Base-by-base conservation (phyloP, 768 basidiomycete species). In the Steccherinum ochraceum region DNA sequence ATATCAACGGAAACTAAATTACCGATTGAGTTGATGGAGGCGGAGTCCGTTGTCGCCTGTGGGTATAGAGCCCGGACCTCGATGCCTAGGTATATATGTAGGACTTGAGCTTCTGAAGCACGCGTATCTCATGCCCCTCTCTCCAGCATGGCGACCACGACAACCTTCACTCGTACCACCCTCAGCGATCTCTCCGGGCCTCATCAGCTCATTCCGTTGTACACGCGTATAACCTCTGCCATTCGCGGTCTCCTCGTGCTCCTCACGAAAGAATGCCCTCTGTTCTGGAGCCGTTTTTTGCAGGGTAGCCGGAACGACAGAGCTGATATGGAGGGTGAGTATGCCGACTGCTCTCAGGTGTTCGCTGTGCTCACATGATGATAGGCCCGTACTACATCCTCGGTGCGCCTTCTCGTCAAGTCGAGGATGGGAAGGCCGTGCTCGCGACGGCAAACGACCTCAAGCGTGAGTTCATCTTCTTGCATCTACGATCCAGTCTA, bases 371-470 rank as follows among this genome's bases (percentile, higher is more conserved):
- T n/a, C n/a, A n/a, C n/a, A n/a, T n/a, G n/a, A n/a, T n/a, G n/a
- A n/a, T 30, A 64, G 63, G 63, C 13, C 63, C 63, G 1, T 50
- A 56, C 48, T 62, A 58, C 42, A 49, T 64, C 4, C n/a, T 45
- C 18, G 59, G 57, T 2, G 46, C 61, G 2, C 63, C 63, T 4
- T 41, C 51, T 12, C 55, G 59, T 11, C 49, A 58, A 44, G 23
- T 64, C 23, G 58, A 53, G 5, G 59, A 61, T 18, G 63, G 63
- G 11, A 64, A 62, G 40, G 61, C 55, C 12, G 53, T 61, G n/a
- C 39, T 64, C 21, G 59, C 63, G 1, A 52, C 55, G 3, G 19
- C 21, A 12, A 51, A 53, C 0, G 24, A 55, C 12, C 40, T 62
- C 13, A 47, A 59, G 26, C 40, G 63, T 63, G 20, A 41, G 57